phyloP scores from a whole-genome alignment of 139 green algal species.

The Chlamydomonas sp. region DNA sequence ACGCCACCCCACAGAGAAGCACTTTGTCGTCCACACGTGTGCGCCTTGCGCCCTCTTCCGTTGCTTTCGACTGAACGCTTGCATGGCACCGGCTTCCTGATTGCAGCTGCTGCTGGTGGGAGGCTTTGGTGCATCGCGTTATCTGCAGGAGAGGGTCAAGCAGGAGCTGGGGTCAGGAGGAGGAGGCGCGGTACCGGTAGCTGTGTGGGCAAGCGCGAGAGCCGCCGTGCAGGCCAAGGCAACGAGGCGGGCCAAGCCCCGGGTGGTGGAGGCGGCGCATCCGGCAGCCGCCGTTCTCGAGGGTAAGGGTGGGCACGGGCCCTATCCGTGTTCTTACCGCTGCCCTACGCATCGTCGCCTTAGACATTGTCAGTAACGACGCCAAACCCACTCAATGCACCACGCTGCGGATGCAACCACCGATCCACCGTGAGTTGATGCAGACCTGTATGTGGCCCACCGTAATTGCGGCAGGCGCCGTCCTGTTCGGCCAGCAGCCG shows the following conservation, averaged over 20 bases:
- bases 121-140: background rate
- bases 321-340: too few relatives aligned
- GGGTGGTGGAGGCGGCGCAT: too few relatives aligned
- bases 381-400: background rate
- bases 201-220: background rate
- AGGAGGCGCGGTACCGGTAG: background rate
- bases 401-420: background rate
- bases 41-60: too few relatives aligned
- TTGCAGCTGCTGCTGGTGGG: conserved; percentile 20
- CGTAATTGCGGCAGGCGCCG: background rate
- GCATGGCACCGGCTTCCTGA: too few relatives aligned
- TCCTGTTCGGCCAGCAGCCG: background rate
- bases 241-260: too few relatives aligned
- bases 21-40: too few relatives aligned
- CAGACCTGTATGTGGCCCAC: background rate
- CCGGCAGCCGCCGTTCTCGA: too few relatives aligned
- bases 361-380: too few relatives aligned
- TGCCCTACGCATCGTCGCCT: too few relatives aligned
- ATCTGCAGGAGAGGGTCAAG: background rate
- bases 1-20: too few relatives aligned
- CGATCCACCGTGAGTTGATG: too few relatives aligned
- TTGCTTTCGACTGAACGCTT: background rate
- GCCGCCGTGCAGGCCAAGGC: background rate
- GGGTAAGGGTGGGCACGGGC: too few relatives aligned
- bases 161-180: background rate